Conservation (phyloP, 2,329 filamentous ascomycete genomes). For the Dothideomycetidae sp. region DNA sequence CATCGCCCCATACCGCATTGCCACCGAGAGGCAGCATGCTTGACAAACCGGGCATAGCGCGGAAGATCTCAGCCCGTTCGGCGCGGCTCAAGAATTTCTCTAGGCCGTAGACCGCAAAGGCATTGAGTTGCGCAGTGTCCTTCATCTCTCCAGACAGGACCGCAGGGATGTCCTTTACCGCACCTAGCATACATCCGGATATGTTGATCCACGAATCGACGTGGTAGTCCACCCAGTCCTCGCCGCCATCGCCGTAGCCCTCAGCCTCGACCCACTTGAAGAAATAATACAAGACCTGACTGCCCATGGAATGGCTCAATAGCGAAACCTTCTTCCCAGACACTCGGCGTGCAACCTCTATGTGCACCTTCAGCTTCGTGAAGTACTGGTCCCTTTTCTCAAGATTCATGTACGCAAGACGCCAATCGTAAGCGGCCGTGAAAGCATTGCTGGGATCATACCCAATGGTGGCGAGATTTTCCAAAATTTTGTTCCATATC, state of each 20-base stretch:
- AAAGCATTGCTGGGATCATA: conserved; percentile 76
- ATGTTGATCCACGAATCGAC: conserved; percentile 97
- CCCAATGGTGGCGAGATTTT: conserved; percentile 88
- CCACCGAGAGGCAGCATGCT: conserved; percentile 95
- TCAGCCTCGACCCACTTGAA: conserved; percentile 65
- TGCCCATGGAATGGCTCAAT: conserved; percentile 93
- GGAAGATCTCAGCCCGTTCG: conserved; percentile 85
- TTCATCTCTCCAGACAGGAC: conserved; percentile 95
- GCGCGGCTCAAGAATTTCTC: conserved; percentile 88
- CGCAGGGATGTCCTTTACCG: conserved; percentile 78
- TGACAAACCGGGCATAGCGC: conserved; percentile 90
- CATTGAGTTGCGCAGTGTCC: conserved; percentile 89
- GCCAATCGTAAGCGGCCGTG: conserved; percentile 73
- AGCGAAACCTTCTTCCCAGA: conserved; percentile 68
- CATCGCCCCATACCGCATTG: conserved; percentile 86
- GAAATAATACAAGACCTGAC: conserved; percentile 80
- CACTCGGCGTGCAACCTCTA: conserved; percentile 67
- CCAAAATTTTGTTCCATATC: conserved; percentile 98
- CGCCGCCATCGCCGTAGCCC: conserved; percentile 57
- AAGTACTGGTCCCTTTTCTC: conserved; percentile 91
- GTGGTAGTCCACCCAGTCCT: conserved; percentile 77
- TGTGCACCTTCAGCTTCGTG: conserved; percentile 73
- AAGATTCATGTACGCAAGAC: conserved; percentile 76
- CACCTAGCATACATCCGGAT: conserved; percentile 92
- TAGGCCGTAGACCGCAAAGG: conserved; percentile 90